Evolutionary conservation across 2,329 filamentous ascomycete species (phyloP).

Genomic region (Teratosphaeria destructans): DNA sequence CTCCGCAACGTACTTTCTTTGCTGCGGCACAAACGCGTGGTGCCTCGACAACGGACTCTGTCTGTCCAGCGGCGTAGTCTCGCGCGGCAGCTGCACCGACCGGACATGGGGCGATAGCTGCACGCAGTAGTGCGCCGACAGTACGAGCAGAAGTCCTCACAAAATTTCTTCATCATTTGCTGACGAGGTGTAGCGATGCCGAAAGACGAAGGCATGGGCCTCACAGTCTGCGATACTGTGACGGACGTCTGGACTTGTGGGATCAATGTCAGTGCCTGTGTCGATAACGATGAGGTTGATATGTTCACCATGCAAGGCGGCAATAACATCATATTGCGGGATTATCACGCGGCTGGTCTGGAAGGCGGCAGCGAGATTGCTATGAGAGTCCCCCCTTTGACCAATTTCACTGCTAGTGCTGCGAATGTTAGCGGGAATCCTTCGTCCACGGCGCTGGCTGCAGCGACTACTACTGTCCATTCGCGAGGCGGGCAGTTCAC

Average conservation of each 20-base stretch:
- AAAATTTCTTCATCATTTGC: neutral
- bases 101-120: neutral
- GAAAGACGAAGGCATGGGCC: neutral
- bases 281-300: neutral
- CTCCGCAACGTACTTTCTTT: neutral
- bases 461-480: neutral
- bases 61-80: neutral
- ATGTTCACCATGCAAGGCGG: neutral
- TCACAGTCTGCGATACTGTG: neutral
- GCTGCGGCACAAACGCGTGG: neutral
- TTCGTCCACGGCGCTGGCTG: neutral
- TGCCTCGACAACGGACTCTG: slow-evolving; percentile 1
- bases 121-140: neutral
- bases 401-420: neutral
- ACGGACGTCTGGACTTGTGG: neutral
- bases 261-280: neutral
- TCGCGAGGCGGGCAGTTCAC: neutral
- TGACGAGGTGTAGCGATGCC: neutral
- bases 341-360: neutral
- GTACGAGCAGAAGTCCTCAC: neutral
- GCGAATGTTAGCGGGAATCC: neutral
- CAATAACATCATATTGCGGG: neutral
- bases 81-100: slow-evolving; percentile 1
- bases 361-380: neutral
- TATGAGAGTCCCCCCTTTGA: neutral